Evolutionary conservation across 148 eudicot species (phyloP).

Genomic region (Amaranthus hypochondriacus): DNA sequence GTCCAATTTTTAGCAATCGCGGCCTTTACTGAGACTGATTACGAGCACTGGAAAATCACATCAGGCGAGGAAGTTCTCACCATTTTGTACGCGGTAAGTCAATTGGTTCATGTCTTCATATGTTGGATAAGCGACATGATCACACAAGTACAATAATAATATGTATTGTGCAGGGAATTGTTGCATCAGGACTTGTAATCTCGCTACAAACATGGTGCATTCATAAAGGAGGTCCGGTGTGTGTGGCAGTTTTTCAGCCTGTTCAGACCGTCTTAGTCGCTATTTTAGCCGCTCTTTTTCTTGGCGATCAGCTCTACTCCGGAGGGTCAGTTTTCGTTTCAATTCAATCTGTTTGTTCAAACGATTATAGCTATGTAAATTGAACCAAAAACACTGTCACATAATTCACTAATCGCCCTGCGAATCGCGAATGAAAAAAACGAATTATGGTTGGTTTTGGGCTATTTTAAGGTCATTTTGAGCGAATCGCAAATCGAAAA

Average conservation of each 20-base stretch:
- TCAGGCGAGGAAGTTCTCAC: constrained; percentile 58
- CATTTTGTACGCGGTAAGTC: constrained; percentile 61
- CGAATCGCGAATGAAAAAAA: too few species aligned
- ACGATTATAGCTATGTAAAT: too few species aligned
- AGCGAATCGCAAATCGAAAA: too few species aligned
- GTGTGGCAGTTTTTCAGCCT: constrained; percentile 74
- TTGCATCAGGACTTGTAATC: constrained; percentile 67
- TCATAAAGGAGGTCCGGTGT: constrained; percentile 76
- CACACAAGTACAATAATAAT: background rate
- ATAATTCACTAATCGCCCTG: background rate
- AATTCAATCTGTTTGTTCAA: background rate
- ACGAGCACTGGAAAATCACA: constrained; percentile 52
- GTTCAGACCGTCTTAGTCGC: constrained; percentile 80
- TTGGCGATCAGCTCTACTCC: constrained; percentile 65
- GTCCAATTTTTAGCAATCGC: constrained; percentile 61
- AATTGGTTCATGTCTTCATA: background rate
- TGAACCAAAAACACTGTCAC: background rate
- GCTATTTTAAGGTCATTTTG: too few species aligned
- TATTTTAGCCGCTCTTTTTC: constrained; percentile 53
- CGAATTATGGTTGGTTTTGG: too few species aligned
- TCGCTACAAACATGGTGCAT: constrained; percentile 86
- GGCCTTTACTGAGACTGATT: constrained; percentile 56
- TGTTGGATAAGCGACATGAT: background rate
- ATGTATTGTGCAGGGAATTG: constrained; percentile 45
- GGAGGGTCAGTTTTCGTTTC: constrained; percentile 50